Percentiles rank a stretch among this genome's conserved stretches.
These are phyloP conservation scores for Plenodomus tracheiphilus DNA, from an alignment of 2,329 filamentous ascomycete species.

Conservation along the genomic window DNA sequence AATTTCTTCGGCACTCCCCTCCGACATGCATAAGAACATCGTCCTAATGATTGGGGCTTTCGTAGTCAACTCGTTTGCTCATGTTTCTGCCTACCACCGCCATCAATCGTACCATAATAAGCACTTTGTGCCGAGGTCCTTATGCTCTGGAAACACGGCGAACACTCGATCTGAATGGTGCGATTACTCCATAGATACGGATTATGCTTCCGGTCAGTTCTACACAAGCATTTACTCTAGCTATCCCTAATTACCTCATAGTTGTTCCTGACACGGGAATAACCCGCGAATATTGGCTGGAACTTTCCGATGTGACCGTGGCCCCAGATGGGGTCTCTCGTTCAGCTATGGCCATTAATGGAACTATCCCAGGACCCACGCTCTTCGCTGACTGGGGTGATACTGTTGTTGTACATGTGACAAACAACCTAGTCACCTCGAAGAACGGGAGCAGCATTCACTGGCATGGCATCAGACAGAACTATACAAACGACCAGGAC, in stretches of 20 bases:
- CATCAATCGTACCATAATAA: constrained; percentile 5
- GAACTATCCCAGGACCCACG: constrained; percentile 50
- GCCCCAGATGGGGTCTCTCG: constrained; percentile 59
- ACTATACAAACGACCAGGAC: constrained; percentile 36
- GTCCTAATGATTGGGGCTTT: neutral
- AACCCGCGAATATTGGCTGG: constrained; percentile 54
- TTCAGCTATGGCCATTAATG: constrained; percentile 46
- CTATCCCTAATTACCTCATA: neutral
- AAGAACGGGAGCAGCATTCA: constrained; percentile 38
- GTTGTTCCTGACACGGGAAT: constrained; percentile 58
- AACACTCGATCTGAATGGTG: constrained; percentile 47
- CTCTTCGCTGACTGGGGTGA: constrained; percentile 49
- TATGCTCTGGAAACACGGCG: constrained; percentile 38
- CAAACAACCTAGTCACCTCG: constrained; percentile 29
- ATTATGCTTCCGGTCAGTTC: constrained; percentile 50
- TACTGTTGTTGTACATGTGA: constrained; percentile 44
- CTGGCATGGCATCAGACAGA: constrained; percentile 39
- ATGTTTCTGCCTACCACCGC: neutral
- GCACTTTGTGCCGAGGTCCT: constrained; percentile 11
- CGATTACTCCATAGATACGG: constrained; percentile 54
- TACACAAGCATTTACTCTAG: neutral
- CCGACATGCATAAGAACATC: neutral
- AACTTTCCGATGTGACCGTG: constrained; percentile 47
- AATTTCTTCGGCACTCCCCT: too few relatives aligned
- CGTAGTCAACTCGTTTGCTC: neutral